Percentiles rank a stretch among this genome's conserved stretches.
Conservation (phyloP, 176 grass and related monocot genomes). For the Alloteropsis semialata region DNA sequence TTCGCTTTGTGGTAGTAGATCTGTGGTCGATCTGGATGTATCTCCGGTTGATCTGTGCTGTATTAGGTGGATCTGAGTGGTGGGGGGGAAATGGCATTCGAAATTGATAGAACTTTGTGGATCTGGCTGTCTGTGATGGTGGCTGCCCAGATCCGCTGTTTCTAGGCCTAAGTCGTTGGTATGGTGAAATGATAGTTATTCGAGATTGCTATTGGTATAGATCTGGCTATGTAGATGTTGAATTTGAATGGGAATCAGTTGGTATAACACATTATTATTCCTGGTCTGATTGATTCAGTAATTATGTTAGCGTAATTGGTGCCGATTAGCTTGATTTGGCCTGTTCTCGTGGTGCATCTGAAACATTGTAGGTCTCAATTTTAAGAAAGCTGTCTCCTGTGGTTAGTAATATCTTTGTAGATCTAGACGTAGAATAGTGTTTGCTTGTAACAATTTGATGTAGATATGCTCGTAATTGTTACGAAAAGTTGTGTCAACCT, state of each 20-base stretch:
- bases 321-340: too few relatives aligned
- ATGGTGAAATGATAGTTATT: background rate
- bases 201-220: fast-evolving
- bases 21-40: background rate
- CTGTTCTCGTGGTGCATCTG: background rate
- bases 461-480: background rate
- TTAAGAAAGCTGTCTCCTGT: background rate
- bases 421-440: background rate
- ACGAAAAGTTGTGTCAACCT: background rate
- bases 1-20: background rate
- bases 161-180: background rate
- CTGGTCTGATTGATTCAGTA: background rate
- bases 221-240: background rate
- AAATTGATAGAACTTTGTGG: background rate
- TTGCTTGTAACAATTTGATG: fast-evolving
- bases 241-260: background rate
- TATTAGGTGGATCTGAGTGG: background rate
- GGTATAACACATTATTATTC: background rate
- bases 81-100: background rate
- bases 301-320: too few relatives aligned
- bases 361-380: background rate
- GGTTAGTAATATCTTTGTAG: background rate
- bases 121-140: background rate
- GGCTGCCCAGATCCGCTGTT: background rate
- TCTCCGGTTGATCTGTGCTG: background rate